Evolutionary conservation across 371 early-diverging fungal species (phyloP), one percentile per base, ranked within the genome.

Genomic region (Chytridiales sp.): DNA sequence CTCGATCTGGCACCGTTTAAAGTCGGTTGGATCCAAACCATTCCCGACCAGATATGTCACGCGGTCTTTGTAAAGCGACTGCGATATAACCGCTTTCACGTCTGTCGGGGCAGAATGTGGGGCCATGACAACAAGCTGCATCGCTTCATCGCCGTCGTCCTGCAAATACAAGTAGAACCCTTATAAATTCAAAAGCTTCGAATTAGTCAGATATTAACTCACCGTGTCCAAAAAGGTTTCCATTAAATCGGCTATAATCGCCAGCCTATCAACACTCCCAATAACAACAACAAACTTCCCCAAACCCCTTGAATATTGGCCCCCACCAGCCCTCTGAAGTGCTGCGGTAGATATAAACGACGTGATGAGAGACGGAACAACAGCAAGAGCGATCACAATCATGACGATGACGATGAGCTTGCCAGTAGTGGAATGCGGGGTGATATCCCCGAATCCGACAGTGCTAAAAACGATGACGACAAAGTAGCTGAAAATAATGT

Each of bases 371-470:
- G 78, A 74, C 3, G 88, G 89, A 4, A 90, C 53, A 8, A 87
- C 66, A 4, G 81, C 77, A 35, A 91, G 67, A 13, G 87, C 77
- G 4, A 85, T 76, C 24, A 87, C 67, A 57, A 91, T 89, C 26
- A 89, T 59, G 3, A 83, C 5, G 69, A 91, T 82, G 66, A 88
- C 80, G 9, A 87, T 84, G 3, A 85, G 17, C 48, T 82, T 72
- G 36, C 84, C 85, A 2, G 76, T 79, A 5, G 73, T 68, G 0
- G 87, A 78, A 29, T 77, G 68, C 3, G 89, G 82, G 0, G 87
- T 84, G 29, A 91, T 84, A 62, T 91, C 91, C 30, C 91, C 91
- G 60, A 88, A 91, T 1, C 91, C 91, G 11, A 91, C 91, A 0
- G 91, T 91, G 0, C 87, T 82, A 5, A 86, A 67, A 0, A 85